These are phyloP conservation scores for Calonectria henricotiae DNA, from an alignment of 2,329 filamentous ascomycete genomes.

Conservation along the genomic window DNA sequence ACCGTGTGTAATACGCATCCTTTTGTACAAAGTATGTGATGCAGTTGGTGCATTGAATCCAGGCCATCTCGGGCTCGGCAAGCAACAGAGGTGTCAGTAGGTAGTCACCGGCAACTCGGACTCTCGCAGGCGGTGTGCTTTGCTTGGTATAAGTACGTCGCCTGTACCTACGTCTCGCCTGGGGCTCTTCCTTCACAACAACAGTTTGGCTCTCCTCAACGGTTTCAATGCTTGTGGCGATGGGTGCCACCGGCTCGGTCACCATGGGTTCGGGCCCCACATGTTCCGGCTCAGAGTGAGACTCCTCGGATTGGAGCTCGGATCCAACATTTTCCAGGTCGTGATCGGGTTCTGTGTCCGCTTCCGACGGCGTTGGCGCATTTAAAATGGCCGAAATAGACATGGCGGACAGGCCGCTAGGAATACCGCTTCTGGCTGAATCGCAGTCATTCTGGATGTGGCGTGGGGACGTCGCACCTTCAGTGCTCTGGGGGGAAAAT, in stretches of 20 bases:
- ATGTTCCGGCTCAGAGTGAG: constrained; percentile 33
- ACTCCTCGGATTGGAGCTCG: constrained; percentile 36
- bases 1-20: constrained; percentile 88
- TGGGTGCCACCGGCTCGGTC: constrained; percentile 38
- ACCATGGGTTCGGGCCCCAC: constrained; percentile 14
- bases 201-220: constrained; percentile 41
- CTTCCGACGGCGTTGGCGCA: constrained; percentile 46
- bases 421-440: constrained; percentile 28
- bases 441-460: constrained; percentile 30
- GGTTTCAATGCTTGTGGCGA: constrained; percentile 50
- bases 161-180: constrained; percentile 58
- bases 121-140: constrained; percentile 54
- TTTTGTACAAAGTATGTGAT: constrained; percentile 87
- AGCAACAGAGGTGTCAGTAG: constrained; percentile 84
- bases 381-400: constrained; percentile 57
- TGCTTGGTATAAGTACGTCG: constrained; percentile 57
- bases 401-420: constrained; percentile 51
- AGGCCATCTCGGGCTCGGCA: constrained; percentile 81
- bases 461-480: constrained; percentile 51
- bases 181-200: constrained; percentile 39
- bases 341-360: constrained; percentile 39
- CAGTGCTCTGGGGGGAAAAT: constrained; percentile 55
- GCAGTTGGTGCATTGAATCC: constrained; percentile 93
- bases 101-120: constrained; percentile 83
- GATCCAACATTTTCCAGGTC: constrained; percentile 31